A percentile compares a stretch with the other conserved stretches of the same genome.
phyloP scores from a whole-genome alignment of 1,284 basidiomycete species.

The Erythrobasidium hasegawianum region DNA sequence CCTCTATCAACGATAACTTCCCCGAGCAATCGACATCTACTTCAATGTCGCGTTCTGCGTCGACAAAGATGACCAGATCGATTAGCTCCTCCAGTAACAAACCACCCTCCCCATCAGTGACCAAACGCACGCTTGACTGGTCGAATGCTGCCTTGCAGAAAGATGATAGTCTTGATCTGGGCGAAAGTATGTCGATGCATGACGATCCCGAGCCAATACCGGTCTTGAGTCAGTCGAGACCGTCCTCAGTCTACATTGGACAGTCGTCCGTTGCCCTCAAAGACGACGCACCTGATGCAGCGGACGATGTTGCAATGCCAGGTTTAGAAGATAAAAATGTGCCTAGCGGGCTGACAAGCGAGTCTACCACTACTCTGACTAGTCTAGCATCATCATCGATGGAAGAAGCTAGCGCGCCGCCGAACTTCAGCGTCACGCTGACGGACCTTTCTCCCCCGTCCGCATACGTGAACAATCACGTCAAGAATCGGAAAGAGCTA shows the following conservation, averaged over 20 bases:
- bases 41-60: background rate
- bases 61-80: background rate
- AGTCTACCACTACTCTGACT: background rate
- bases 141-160: background rate
- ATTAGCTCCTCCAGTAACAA: background rate
- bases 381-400: background rate
- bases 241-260: background rate
- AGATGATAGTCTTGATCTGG: slow-evolving; percentile 20
- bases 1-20: background rate
- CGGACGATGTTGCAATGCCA: background rate
- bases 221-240: background rate
- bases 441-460: slow-evolving; percentile 35
- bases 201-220: background rate
- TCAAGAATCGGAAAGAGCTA: slow-evolving; percentile 35
- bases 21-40: background rate
- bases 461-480: slow-evolving; percentile 34
- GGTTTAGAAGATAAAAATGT: background rate
- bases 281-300: background rate
- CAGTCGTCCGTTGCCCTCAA: background rate
- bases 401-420: background rate
- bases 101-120: slow-evolving; percentile 12
- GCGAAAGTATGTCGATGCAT: slow-evolving; percentile 18
- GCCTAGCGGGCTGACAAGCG: background rate
- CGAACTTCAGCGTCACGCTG: slow-evolving; percentile 24
- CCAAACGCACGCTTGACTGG: slow-evolving; percentile 12